Percentiles rank a stretch among this genome's conserved stretches.
phyloP scores from a whole-genome alignment of 371 early-diverging fungal species.

The Mycotypha africana region DNA sequence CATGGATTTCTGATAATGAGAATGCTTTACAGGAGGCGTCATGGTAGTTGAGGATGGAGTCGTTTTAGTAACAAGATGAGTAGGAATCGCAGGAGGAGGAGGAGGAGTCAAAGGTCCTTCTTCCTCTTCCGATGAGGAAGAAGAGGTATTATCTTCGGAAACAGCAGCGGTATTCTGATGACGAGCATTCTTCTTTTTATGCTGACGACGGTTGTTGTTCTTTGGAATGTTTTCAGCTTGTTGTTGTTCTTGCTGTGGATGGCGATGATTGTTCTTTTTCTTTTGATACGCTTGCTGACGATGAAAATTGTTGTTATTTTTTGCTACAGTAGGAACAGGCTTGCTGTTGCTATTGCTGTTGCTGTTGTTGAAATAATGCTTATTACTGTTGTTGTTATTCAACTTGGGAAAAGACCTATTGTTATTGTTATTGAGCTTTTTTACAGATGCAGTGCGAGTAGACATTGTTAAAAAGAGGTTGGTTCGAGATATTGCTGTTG shows the following conservation, averaged over 20 bases:
- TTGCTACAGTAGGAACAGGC: background rate
- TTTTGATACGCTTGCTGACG: too few relatives aligned
- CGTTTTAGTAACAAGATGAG: too few relatives aligned
- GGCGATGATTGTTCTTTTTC: conserved; percentile 7
- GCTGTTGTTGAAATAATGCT: background rate
- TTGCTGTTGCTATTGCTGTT: conserved; percentile 1
- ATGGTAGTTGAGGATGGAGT: background rate
- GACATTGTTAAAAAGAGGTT: conserved; percentile 12
- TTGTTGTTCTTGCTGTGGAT: conserved; percentile 10
- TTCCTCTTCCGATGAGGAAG: conserved; percentile 13
- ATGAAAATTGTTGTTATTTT: background rate
- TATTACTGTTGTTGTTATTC: conserved; percentile 6
- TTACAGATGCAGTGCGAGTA: conserved; percentile 11
- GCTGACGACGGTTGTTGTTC: conserved; percentile 6
- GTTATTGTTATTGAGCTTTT: too few relatives aligned
- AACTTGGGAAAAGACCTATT: too few relatives aligned
- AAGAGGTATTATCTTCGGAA: conserved; percentile 10
- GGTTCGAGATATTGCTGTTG: too few relatives aligned
- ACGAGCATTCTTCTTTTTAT: conserved; percentile 3
- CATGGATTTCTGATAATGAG: background rate
- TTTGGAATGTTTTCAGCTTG: conserved; percentile 1
- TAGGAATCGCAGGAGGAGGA: too few relatives aligned
- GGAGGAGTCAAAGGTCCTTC: too few relatives aligned
- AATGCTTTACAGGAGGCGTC: background rate
- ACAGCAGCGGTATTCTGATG: too few relatives aligned